Evolutionary conservation across 169 alveolate species (phyloP), one percentile per base, ranked within the genome.

Genomic region (Plasmodium vivax): DNA sequence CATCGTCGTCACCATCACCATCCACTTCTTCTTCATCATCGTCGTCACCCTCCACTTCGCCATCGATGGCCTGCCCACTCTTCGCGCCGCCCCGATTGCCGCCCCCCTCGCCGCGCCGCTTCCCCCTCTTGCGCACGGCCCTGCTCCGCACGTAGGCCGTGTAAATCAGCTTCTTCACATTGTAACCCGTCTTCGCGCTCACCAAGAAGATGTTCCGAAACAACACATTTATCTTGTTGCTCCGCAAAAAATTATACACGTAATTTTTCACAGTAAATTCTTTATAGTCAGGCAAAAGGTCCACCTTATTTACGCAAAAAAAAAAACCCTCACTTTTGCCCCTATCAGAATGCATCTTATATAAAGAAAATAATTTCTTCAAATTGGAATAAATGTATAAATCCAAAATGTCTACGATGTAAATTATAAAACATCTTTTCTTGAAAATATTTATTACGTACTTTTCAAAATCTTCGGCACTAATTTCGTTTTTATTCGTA

Each of bases 381-480:
- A 92, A 92, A 92, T 92, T 92, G 0, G 95, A 73, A 71, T 92
- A 92, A n/a, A 92, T 47, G 77, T 92, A 92, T 41, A 92, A 92
- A 41, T 92, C 95, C 43, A 92, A 51, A 23, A 92, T 83, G 73
- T 92, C 95, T 27, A 92, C 95, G 14, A 92, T 92, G 62, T 92
- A 92, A 82, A 92, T 92, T 82, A 92, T 92, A 45, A 8, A 92
- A 72, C 95, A 82, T 71, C 84, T 92, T 19, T 82, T 92, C 73
- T 83, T 92, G 56, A 92, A 92, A 45, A 92, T 92, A 92, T 92
- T 92, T 54, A 92, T 92, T 51, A 92, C 95, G 72, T 92, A 92
- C 72, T 92, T 92, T 92, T 92, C 95, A 41, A 92, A 92, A 92
- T 92, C 95, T 5, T 77, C 83, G n/a, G 85, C 92, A 92, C 85